phyloP scores from a whole-genome alignment of 495 filamentous ascomycete genomes.

The Baudoinia panamericana region DNA sequence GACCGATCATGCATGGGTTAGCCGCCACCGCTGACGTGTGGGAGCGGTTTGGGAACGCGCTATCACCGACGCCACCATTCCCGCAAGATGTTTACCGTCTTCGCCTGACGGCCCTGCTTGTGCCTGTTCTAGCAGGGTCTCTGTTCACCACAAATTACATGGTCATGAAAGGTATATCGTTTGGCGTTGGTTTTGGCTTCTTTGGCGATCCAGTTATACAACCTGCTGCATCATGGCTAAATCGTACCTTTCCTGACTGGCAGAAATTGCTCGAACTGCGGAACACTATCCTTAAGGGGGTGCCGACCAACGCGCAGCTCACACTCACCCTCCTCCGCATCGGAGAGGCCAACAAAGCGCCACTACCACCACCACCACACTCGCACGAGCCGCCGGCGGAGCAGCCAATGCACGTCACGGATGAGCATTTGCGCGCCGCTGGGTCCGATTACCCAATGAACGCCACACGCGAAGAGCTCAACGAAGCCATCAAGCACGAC shows the following conservation, averaged over 20 bases:
- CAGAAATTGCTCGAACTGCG: conserved; percentile 55
- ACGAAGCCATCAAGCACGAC: conserved; percentile 32
- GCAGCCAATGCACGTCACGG: conserved; percentile 35
- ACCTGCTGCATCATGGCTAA: conserved; percentile 45
- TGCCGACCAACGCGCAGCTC: conserved; percentile 79
- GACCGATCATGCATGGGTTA: conserved; percentile 63
- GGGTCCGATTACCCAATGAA: conserved; percentile 33
- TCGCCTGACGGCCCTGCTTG: conserved; percentile 47
- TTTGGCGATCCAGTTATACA: conserved; percentile 67
- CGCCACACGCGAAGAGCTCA: conserved; percentile 41
- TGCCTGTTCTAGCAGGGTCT: conserved; percentile 42
- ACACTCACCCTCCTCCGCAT: conserved; percentile 75
- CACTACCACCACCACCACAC: conserved; percentile 64
- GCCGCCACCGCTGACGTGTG: conserved; percentile 64
- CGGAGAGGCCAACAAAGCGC: conserved; percentile 70
- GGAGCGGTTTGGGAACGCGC: conserved; percentile 67
- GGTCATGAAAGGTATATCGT: conserved; percentile 55
- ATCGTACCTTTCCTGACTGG: conserved; percentile 61
- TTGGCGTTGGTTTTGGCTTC: conserved; percentile 57
- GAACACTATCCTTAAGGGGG: conserved; percentile 65
- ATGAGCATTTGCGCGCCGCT: conserved; percentile 33
- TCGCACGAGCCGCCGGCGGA: conserved; percentile 41
- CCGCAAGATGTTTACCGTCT: conserved; percentile 47
- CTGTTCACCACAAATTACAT: conserved; percentile 58
- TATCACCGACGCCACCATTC: conserved; percentile 71